Base-by-base conservation (phyloP, 805 yeast genomes). In the Jamesozyma rosinii region DNA sequence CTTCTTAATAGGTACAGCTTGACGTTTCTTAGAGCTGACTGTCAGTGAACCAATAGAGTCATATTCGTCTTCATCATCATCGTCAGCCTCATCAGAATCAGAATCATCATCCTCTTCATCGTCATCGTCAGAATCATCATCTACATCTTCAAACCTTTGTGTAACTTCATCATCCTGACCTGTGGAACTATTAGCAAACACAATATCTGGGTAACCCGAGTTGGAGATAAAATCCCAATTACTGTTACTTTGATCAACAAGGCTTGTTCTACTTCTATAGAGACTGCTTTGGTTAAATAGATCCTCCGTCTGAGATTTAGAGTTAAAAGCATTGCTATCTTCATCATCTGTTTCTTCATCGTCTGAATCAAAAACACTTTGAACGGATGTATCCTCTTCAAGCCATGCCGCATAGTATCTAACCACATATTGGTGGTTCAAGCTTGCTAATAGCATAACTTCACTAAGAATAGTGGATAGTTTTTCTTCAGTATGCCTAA, bases 391-490 rank as follows among this genome's bases (percentile, higher is more conserved):
- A 24, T 79, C 81, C 43, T 86, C 94, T 57, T 89, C 97, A 4
- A 90, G 75, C 99, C 99, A 92, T 0, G 97, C 95, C 3, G 97
- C 95, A 64, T 85, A 92, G 63, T 92, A 92, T 44, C 99, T 69
- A 3, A 92, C 98, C 34, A 92, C 96, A 60, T 87, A 90, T 58
- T 89, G 97, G 58, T 92, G 97, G 53, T 89, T 90, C 42, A 92
- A 69, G 47, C 97, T 72, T 2, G 97, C 95, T 51, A 92, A 71
- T 10, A 95, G 73, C 76, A 89, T 79, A 0, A 92, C 98, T 56
- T 92, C 99, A 47, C 84, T 87, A 44, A 92, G 67, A 46, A 92
- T 82, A 4, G 83, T 76, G 20, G 94, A 80, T 35, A 92, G 68
- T 51, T 84, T 82, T 53, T 83, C 81, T 39, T 84, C 83, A 2